phyloP scores from a whole-genome alignment of 192 early-diverging fungal genomes.

The Backusella liffmaniae region DNA sequence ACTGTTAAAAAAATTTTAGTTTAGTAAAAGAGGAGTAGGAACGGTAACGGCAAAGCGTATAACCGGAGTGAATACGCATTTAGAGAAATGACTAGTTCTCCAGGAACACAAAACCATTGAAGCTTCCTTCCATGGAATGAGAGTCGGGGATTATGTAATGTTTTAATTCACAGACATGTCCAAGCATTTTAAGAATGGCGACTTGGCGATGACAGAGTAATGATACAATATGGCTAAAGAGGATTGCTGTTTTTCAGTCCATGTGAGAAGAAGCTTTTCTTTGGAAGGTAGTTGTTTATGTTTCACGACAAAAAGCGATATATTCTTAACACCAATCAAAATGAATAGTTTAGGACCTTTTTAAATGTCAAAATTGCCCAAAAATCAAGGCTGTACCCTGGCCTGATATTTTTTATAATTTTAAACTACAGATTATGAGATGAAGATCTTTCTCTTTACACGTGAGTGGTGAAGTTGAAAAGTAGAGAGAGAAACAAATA shows the following conservation, averaged over 20 bases:
- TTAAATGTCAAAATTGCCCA: not conserved
- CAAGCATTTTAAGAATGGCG: not conserved
- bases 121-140: not conserved
- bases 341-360: not conserved
- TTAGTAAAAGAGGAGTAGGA: not conserved
- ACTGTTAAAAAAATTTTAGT: not conserved
- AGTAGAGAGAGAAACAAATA: not conserved
- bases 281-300: not conserved
- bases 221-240: not conserved
- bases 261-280: not conserved
- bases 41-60: not conserved
- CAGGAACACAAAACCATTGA: not conserved
- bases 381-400: not conserved
- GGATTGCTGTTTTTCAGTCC: not conserved
- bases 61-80: not conserved
- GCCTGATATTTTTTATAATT: not conserved
- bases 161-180: not conserved
- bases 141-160: not conserved
- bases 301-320: not conserved
- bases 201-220: not conserved
- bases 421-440: not conserved
- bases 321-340: not conserved
- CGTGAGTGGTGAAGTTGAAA: not conserved
- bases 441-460: constrained; percentile 2
- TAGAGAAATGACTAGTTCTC: not conserved